Evolutionary conservation across 2,329 filamentous ascomycete genomes (phyloP).

Genomic region (Cladorrhinum sp.): DNA sequence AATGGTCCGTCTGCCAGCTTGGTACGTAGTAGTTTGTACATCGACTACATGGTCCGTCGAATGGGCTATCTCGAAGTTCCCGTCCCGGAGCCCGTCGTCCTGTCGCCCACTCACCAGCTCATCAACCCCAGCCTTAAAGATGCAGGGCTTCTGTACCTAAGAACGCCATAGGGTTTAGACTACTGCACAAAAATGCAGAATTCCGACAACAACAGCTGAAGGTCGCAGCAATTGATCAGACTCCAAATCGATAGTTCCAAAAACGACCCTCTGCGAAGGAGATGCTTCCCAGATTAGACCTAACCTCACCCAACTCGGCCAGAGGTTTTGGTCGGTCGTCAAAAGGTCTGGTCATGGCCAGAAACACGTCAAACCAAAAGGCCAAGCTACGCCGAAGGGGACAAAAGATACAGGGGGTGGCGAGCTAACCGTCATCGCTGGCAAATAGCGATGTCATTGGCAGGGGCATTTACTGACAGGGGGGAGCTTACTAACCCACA

Average conservation of each 20-base stretch:
- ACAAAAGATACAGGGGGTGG: conserved; percentile 11
- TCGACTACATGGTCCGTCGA: background rate
- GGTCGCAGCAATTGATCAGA: background rate
- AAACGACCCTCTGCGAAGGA: background rate
- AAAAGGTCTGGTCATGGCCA: conserved; percentile 9
- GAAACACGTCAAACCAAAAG: conserved; percentile 13
- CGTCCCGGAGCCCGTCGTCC: background rate
- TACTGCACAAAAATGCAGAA: background rate
- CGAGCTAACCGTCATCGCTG: conserved; percentile 20
- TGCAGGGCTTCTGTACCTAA: conserved; percentile 1
- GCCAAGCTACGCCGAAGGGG: conserved; percentile 7
- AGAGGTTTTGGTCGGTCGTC: conserved; percentile 14
- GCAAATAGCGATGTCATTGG: conserved; percentile 25
- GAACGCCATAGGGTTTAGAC: background rate
- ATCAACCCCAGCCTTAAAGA: background rate
- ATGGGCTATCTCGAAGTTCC: conserved; percentile 5
- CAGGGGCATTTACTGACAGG: conserved; percentile 16
- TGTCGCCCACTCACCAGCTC: background rate
- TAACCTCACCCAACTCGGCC: conserved; percentile 8
- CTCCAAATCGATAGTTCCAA: conserved; percentile 4
- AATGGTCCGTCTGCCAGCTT: background rate
- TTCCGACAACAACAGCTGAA: conserved; percentile 7
- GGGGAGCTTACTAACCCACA: conserved; percentile 1
- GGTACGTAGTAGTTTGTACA: background rate
- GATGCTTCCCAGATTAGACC: conserved; percentile 16